Conservation (phyloP, 1,284 basidiomycete genomes). For the Takashimella koratensis region DNA sequence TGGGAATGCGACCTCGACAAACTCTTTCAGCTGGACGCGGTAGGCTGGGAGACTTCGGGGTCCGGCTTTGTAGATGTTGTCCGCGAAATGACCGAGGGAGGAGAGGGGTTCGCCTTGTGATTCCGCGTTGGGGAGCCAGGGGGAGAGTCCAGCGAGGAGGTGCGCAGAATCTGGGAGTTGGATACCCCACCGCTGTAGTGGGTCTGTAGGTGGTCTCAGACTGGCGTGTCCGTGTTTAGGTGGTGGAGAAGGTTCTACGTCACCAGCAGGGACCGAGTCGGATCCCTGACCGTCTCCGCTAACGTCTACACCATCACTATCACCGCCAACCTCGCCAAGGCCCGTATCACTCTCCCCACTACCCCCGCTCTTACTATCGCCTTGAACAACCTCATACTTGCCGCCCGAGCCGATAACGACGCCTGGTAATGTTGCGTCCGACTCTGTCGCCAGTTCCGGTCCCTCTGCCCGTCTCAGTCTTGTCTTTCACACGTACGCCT, state of each 20-base stretch:
- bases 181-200: constrained; percentile 31
- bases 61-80: constrained; percentile 33
- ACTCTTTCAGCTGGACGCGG: constrained; percentile 20
- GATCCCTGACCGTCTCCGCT: neutral
- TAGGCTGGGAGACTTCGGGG: constrained; percentile 17
- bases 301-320: neutral
- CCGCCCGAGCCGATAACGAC: constrained; percentile 3
- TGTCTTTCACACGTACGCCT: neutral
- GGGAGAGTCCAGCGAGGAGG: constrained; percentile 20
- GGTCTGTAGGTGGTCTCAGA: constrained; percentile 33
- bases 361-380: constrained; percentile 1
- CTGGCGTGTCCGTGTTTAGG: constrained; percentile 8
- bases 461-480: neutral
- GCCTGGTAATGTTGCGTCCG: neutral
- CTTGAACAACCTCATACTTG: constrained; percentile 6
- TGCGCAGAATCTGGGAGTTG: constrained; percentile 16
- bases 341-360: neutral
- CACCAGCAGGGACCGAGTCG: neutral
- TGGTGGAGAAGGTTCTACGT: constrained; percentile 8
- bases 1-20: constrained; percentile 26
- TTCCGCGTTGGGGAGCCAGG: constrained; percentile 23
- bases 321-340: neutral
- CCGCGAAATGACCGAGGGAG: constrained; percentile 30
- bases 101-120: constrained; percentile 18
- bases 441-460: neutral